Evolutionary conservation across 108 stramenopile genomes (phyloP).

Genomic region (Craspedostauros australis): DNA sequence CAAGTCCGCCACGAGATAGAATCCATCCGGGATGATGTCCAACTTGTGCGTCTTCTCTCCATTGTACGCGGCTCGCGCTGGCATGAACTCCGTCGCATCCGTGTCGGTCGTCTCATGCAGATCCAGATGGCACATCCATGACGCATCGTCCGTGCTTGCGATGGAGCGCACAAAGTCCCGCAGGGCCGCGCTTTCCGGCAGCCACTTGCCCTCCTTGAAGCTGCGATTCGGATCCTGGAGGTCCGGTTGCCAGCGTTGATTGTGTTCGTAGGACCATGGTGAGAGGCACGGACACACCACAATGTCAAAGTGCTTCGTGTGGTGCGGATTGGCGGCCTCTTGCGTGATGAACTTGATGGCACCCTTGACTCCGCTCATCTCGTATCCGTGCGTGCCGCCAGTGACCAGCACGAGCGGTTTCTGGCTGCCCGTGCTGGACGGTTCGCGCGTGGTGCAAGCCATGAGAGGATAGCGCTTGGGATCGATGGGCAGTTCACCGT

Average conservation of each 20-base stretch:
- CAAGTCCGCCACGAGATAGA: constrained; percentile 47
- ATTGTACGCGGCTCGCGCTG: constrained; percentile 47
- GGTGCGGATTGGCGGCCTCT: constrained; percentile 18
- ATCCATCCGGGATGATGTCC: constrained; percentile 73
- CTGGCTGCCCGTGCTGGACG: constrained; percentile 9
- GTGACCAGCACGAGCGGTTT: constrained; percentile 49
- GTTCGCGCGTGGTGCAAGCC: too few species aligned
- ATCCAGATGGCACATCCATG: constrained; percentile 53
- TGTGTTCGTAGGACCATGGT: constrained; percentile 66
- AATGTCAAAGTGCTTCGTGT: constrained; percentile 39
- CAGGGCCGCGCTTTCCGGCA: constrained; percentile 40
- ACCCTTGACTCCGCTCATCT: constrained; percentile 66
- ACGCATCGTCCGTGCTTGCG: too few species aligned
- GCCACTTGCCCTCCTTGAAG: too few species aligned
- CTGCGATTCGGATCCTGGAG: constrained; percentile 53
- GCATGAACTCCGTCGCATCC: constrained; percentile 59
- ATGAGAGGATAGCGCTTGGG: too few species aligned
- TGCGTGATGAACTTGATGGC: constrained; percentile 51
- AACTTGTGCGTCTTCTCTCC: too few species aligned
- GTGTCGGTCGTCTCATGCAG: constrained; percentile 80
- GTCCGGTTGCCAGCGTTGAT: constrained; percentile 58
- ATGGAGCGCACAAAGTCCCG: constrained; percentile 27
- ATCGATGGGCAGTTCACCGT: too few species aligned
- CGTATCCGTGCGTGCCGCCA: constrained; percentile 78
- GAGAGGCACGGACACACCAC: constrained; percentile 51